phyloP scores from a whole-genome alignment of 106 monocot genomes.

The Xerophyta viscosa region DNA sequence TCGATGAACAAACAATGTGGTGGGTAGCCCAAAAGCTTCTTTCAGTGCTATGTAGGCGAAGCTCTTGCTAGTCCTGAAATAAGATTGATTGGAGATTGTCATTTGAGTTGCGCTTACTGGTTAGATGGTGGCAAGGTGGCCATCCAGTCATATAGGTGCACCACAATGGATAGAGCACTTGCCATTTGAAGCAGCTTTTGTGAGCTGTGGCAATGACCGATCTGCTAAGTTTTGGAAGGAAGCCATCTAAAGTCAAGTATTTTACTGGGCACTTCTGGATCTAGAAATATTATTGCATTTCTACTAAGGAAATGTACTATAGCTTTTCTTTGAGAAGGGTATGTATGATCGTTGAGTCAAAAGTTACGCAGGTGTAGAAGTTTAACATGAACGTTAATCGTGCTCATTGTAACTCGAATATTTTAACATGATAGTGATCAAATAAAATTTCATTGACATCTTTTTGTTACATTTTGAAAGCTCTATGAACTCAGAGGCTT shows the following conservation, averaged over 20 bases:
- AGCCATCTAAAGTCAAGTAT: too few relatives aligned
- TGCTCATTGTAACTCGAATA: too few relatives aligned
- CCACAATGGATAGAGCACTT: slow-evolving; percentile 89
- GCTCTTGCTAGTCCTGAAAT: not conserved
- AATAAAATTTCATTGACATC: too few relatives aligned
- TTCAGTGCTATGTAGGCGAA: not conserved
- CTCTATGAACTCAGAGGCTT: slow-evolving; percentile 57
- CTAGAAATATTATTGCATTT: too few relatives aligned
- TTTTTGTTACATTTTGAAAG: too few relatives aligned
- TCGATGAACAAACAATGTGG: slow-evolving; percentile 92
- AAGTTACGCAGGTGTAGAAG: too few relatives aligned
- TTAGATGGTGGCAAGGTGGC: slow-evolving; percentile 68
- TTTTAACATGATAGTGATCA: too few relatives aligned
- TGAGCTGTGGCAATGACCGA: slow-evolving; percentile 74
- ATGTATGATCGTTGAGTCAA: too few relatives aligned
- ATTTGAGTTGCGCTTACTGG: slow-evolving; percentile 84
- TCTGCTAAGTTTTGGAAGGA: slow-evolving; percentile 89
- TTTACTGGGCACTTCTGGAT: too few relatives aligned
- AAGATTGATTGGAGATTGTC: slow-evolving; percentile 47
- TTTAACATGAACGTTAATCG: too few relatives aligned
- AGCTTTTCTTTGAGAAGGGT: too few relatives aligned
- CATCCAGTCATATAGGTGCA: slow-evolving; percentile 65
- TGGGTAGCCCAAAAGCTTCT: slow-evolving; percentile 10
- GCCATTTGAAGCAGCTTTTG: slow-evolving; percentile 58
- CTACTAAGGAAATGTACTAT: too few relatives aligned